Evolutionary conservation across 371 early-diverging fungal genomes (phyloP).

Genomic region (Lichtheimia ramosa): DNA sequence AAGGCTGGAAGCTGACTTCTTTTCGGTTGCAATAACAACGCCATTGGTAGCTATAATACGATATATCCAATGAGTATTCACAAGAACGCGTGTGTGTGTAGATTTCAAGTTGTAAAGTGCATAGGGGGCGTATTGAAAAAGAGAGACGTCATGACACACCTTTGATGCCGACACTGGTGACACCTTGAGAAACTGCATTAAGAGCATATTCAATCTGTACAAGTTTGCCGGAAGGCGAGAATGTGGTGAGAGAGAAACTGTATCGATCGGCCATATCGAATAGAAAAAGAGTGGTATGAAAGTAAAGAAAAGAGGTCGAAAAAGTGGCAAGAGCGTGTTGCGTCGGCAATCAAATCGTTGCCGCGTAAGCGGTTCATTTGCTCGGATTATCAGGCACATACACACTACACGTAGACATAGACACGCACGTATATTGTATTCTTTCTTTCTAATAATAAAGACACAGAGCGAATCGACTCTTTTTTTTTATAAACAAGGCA

Average conservation of each 20-base stretch:
- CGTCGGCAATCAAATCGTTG: too few species aligned
- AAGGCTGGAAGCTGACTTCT: slow-evolving; percentile 91
- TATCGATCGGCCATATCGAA: slow-evolving; percentile 66
- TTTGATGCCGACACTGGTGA: slow-evolving; percentile 98
- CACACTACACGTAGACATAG: too few species aligned
- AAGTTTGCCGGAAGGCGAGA: slow-evolving; percentile 99
- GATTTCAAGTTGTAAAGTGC: neutral
- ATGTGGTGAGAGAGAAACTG: slow-evolving; percentile 98
- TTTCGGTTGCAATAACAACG: slow-evolving; percentile 97
- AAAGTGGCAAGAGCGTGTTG: neutral
- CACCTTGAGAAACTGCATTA: slow-evolving; percentile 93
- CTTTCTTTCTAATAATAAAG: too few species aligned
- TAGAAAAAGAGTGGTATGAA: neutral
- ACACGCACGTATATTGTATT: too few species aligned
- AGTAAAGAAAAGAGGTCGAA: neutral
- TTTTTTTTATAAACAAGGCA: too few species aligned
- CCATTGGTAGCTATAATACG: slow-evolving; percentile 84
- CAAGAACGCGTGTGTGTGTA: neutral
- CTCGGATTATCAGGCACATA: too few species aligned
- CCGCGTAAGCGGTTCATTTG: too few species aligned
- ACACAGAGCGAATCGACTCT: too few species aligned
- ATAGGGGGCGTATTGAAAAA: slow-evolving; percentile 1
- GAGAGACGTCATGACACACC: slow-evolving; percentile 49
- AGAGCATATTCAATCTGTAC: slow-evolving; percentile 99
- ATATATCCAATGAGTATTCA: neutral